phyloP scores from a whole-genome alignment of 2,329 filamentous ascomycete genomes.

The Cordyceps cateniannulata region DNA sequence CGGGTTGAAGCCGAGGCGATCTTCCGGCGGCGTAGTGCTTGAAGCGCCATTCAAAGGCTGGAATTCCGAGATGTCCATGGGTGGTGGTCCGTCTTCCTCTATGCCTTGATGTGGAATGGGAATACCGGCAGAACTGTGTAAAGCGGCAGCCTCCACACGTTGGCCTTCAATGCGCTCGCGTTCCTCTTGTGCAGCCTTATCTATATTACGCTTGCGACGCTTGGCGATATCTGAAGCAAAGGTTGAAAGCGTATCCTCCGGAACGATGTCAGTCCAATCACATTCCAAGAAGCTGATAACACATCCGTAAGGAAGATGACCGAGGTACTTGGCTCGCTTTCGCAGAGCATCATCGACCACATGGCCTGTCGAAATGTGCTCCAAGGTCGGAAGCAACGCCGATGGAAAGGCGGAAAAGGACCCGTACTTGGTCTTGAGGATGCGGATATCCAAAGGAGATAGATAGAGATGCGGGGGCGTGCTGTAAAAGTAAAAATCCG shows the following conservation, averaged over 20 bases:
- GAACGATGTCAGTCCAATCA: constrained; percentile 88
- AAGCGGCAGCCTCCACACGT: constrained; percentile 65
- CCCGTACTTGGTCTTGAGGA: constrained; percentile 83
- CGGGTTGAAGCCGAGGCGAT: constrained; percentile 56
- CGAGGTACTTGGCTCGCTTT: constrained; percentile 78
- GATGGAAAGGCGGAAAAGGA: constrained; percentile 77
- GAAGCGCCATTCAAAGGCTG: constrained; percentile 50
- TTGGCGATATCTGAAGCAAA: constrained; percentile 74
- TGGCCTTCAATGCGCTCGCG: constrained; percentile 78
- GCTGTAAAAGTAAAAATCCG: constrained; percentile 80
- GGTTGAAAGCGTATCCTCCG: constrained; percentile 63
- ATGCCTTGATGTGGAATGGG: constrained; percentile 30
- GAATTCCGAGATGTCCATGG: constrained; percentile 56
- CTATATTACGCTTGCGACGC: constrained; percentile 67
- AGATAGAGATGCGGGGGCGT: constrained; percentile 83
- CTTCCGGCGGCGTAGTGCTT: constrained; percentile 48
- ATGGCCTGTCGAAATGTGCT: constrained; percentile 83
- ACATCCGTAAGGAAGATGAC: constrained; percentile 83
- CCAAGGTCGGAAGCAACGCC: constrained; percentile 77
- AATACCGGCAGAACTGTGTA: constrained; percentile 45
- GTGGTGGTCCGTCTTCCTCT: constrained; percentile 32
- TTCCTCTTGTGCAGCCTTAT: constrained; percentile 82
- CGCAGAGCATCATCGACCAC: constrained; percentile 79
- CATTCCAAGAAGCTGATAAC: constrained; percentile 88
- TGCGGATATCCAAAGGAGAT: constrained; percentile 84